Base-by-base conservation (phyloP, 139 green algal genomes). In the Asterochloris erici region DNA sequence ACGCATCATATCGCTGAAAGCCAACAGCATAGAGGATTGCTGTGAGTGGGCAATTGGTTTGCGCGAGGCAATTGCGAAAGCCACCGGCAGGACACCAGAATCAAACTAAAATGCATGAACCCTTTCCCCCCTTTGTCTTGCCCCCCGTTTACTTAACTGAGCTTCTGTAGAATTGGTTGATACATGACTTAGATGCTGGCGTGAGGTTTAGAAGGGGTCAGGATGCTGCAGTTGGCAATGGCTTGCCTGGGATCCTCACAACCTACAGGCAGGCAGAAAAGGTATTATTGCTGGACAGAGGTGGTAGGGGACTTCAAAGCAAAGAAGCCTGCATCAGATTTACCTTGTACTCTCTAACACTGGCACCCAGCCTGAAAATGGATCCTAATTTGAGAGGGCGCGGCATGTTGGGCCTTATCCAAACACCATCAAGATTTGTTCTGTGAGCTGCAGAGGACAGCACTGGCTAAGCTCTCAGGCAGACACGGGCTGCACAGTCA, bases 391-490 rank as follows among this genome's bases (percentile, higher is more conserved):
- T n/a, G 64, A 96, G 70, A 24, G 84, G 80, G 27, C 86, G 86
- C 0, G 87, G 83, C 19, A 84, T 74, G 74, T 95, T 88, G 19
- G 93, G 60, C 26, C 90, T 87, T 10, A 96, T 79, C 93, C 93
- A 96, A 0, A 79, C 79, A 23, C 93, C 93, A 63, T 92, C 89
- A 63, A 96, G 54, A 86, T 96, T 95, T 21, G 92, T 96, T 60
- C 93, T 90, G 78, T 96, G 93, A 0, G 84, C 90, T 92, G 85
- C 69, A 69, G 73, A 79, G 47, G 68, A 79, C 61, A 74, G 28
- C 62, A 54, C 63, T 62, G 73, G 28, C n/a, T 75, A 13, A 74
- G 28, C 17, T 15, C 54, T 71, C 64, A 63, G 19, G 21, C 54
- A 79, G 17, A 66, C 47, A 21, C 27, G 13, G 15, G 24, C 12